Base-by-base conservation (phyloP, 116 monocot species). In the Phalaenopsis hybrid region DNA sequence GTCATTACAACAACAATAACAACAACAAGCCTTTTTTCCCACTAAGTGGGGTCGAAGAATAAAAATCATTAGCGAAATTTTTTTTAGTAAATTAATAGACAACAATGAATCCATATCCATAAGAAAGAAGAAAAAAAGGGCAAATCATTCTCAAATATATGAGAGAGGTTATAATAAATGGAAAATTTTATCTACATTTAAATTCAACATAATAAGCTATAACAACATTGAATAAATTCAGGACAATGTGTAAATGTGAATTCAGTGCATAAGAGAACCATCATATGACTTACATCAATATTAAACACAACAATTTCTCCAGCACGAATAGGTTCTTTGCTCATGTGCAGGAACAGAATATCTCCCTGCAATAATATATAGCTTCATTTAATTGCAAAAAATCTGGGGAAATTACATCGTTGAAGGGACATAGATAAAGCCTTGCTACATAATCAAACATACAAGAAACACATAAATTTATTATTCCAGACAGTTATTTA, bases 301-400 rank as follows among this genome's bases (percentile, higher is more conserved):
- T 90, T 85, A 75, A 90, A 90, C 3, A 90, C 89, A 87, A 90
- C 89, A 75, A 90, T 90, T 83, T 90, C 89, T 59, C 89, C 85
- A 45, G 85, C 51, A 70, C 85, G 87, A 69, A 90, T 87, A 70
- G 89, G 89, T 74, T 83, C 85, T 55, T 76, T 83, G 55, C 85
- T 83, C 87, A 85, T 87, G 63, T 83, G 81, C 76, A 90, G 78
- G 76, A 87, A 90, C 44, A 90, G 43, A 83, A 87, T 83, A 81
- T 90, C 89, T 9, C 89, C 89, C 89, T 90, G 85, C 83, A 86
- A 63, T 2, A 63, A 63, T 12, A 68, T 37, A 58, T 46, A 59
- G 21, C 37, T 41, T 78, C 20, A 67, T n/a, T 51, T 1, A 83
- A 51, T 78, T 69, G 16, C 16, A 0, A 73, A 73, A 37, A n/a